Percentiles rank a stretch among this genome's conserved stretches.
Conservation (phyloP, 345 rosid species). For the Combretum micranthum region DNA sequence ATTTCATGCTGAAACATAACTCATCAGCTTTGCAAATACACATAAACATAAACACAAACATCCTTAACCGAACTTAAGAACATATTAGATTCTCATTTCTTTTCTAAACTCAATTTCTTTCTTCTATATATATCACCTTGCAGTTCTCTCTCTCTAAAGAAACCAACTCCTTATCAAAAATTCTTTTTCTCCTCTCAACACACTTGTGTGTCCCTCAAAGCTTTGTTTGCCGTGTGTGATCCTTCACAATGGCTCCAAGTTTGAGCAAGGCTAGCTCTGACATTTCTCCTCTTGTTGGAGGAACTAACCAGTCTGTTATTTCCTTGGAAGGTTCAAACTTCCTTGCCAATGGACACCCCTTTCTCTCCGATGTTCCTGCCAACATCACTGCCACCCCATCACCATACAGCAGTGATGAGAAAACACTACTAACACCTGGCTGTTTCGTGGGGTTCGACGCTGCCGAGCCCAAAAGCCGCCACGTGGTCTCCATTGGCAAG, state of each 20-base stretch:
- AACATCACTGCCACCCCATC: conserved; percentile 47
- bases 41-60: not conserved
- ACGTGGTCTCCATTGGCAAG: conserved; percentile 67
- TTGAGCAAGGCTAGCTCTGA: conserved; percentile 22
- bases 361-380: conserved; percentile 62
- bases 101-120: not conserved
- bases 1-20: no score
- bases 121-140: conserved; percentile 2
- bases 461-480: conserved; percentile 36
- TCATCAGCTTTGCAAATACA: not conserved
- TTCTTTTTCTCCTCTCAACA: not conserved
- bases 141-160: not conserved
- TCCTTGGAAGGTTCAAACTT: conserved; percentile 47
- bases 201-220: not conserved
- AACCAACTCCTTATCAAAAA: not conserved
- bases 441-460: conserved; percentile 62
- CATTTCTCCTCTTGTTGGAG: conserved; percentile 15
- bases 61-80: not conserved
- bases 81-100: conserved; percentile 5
- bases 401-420: conserved; percentile 25
- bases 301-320: conserved; percentile 20
- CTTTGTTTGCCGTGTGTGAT: not conserved
- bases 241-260: conserved; percentile 47
- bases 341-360: conserved; percentile 48
- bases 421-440: conserved; percentile 33